Evolutionary conservation across 2,329 filamentous ascomycete genomes (phyloP), one percentile per base, ranked within the genome.

Genomic region (Ascochyta koolunga): DNA sequence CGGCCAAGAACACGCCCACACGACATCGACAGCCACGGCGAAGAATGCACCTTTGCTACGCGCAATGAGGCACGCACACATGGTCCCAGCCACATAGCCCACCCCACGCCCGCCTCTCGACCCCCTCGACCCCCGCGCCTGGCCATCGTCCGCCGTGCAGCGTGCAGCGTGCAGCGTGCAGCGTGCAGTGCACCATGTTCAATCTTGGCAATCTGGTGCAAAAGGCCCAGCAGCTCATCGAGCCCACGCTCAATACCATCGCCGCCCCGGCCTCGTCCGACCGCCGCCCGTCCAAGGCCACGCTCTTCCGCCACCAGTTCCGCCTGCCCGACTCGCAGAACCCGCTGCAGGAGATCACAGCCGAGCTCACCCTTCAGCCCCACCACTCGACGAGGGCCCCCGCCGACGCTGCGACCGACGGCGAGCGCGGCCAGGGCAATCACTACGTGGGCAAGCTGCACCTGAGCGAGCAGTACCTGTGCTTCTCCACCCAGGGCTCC

Each of bases 251-350:
- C 74, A 87, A 89, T 70, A 68, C 52, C 42, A 75, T 79, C 36
- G 86, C 87, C 63, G 83, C 90, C 55, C 86, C 88, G 64, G 84
- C 87, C 69, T 64, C 71, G 10, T 86, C 88, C 54, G 90, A 95
- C 76, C 85, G 85, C 60, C 89, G 91, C 73, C 92, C 93, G 43
- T 93, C 93, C 71, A 98, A 97, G 79, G 87, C 92, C 50, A 89
- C 89, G 45, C 86, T 98, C 54, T 99, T 98, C 80, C 92, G 95
- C 79, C 89, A 89, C 75, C 95, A 99, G 78, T 99, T 99, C 80
- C 91, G 95, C 63, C 88, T 99, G 29, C 95, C 95, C 39, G 87
- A 91, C 70, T 89, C 91, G 33, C 93, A 99, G 78, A 93, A 90
- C 59, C 95, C 95, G 50, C 84, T 98, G 53, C 92, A 96, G 78